Base-by-base conservation (phyloP, 2,329 filamentous ascomycete genomes). In the Orbilia blumenaviensis region DNA sequence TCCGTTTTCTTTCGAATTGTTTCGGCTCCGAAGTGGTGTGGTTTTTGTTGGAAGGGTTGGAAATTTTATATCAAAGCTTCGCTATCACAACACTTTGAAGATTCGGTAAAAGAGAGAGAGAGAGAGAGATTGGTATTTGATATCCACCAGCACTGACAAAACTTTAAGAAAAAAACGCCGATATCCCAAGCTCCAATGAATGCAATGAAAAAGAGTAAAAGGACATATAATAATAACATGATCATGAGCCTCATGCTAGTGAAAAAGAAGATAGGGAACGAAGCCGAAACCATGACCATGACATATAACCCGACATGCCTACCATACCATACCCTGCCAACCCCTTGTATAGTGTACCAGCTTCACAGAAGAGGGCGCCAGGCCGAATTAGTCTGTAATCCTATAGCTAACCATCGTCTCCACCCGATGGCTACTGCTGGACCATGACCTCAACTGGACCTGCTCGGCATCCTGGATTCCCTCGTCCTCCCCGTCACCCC, bases 401-500 rank as follows among this genome's bases (percentile, higher is more conserved):
- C 93, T 89, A 83, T 99, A 99, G 85, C 93, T 97, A 67, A 99
- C 95, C 78, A 98, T 84, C 0, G 95, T 99, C 82, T 97, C 95
- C 25, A 99, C 94, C 23, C 92, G 89, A 83, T 99, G 95, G 81
- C 90, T 97, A 79, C 91, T 93, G 14, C 95, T 99, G 83, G 94
- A 97, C 85, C 98, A 99, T 79, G 94, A 96, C 76, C 95, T 88
- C 81, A 99, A 85, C 84, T 97, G 94, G 29, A 99, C 95, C 82
- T 95, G 93, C 86, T 99, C 95, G 44, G 92, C 94, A 80, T 78
- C 78, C 14, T 80, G 86, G 78, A 99, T 97, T 86, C 99, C 95
- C 85, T 97, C 97, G 66, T 94, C 94, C 83, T 98, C 95, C 80
- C 93, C 97, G 84, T 99, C 95, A 52, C 95, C 95, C 95, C 95